Base-by-base conservation (phyloP, 768 basidiomycete species). In the Rhizopogon sp. region DNA sequence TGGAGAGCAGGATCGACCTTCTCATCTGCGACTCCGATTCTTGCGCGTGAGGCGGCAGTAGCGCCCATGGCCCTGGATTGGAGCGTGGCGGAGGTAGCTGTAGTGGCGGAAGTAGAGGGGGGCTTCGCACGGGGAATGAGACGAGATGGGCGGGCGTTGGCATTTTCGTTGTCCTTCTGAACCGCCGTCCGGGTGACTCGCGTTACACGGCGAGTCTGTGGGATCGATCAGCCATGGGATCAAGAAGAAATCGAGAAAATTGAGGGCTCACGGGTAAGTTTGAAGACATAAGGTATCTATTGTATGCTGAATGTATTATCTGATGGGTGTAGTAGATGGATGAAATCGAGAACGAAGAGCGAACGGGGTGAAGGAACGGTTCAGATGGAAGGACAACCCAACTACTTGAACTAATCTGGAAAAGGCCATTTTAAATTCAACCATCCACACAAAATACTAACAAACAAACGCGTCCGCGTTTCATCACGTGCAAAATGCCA, bases 91-190 rank as follows among this genome's bases (percentile, higher is more conserved):
- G 73, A 68, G 20, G 71, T 60, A 43, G 62, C 61, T 16, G 47
- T 20, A 50, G 46, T 40, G 54, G 62, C 59, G n/a, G 68, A 65
- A 33, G 79, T 73, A 13, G 79, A 74, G 56, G 76, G 72, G 44
- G 76, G 78, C 71, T 85, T 86, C 66, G 80, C 74, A 69, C 84
- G 85, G 57, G 85, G 80, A 44, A 76, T 72, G 47, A 81, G 72
- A 69, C 82, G 76, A 55, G 80, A 76, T 42, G 81, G 80, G 55
- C 83, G 82, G 51, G 85, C 82, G 64, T 80, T 82, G 54, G 82
- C 81, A 66, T 88, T 90, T 77, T 90, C 87, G 66, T 72, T 79
- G 66, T 84, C 82, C 66, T 81, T 83, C 64, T 74, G 75, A 46
- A 79, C 76, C 53, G 77, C 70, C 25, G 72, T 71, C 60, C 81